Evolutionary conservation across 352 stramenopile species (phyloP).

Genomic region (Pythium aristosporum): DNA sequence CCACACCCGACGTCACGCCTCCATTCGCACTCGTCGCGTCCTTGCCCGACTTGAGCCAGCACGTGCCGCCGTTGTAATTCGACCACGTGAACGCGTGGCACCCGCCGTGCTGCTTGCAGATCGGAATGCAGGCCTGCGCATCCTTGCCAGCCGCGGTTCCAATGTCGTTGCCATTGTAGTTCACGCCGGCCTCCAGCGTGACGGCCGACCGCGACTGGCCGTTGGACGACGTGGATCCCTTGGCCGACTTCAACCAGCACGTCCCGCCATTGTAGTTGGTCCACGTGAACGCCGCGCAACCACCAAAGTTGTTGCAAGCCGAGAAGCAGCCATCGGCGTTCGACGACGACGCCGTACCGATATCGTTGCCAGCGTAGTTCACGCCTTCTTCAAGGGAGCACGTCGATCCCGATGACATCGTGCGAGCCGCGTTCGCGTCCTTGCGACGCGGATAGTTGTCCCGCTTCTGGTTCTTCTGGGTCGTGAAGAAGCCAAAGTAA

Average conservation of each 20-base stretch:
- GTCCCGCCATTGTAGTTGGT: slow-evolving; percentile 30
- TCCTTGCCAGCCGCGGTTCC: slow-evolving; percentile 1
- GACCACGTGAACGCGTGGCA: slow-evolving; percentile 34
- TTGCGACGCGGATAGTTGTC: slow-evolving; percentile 21
- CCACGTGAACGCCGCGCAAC: slow-evolving; percentile 32
- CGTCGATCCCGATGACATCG: not conserved
- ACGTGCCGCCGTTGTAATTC: slow-evolving; percentile 32
- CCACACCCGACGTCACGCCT: slow-evolving; percentile 11
- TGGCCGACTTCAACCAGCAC: slow-evolving; percentile 27
- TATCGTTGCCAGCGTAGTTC: slow-evolving; percentile 17
- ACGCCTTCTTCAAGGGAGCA: slow-evolving; percentile 18
- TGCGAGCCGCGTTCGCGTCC: not conserved
- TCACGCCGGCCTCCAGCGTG: slow-evolving; percentile 7
- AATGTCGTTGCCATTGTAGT: slow-evolving; percentile 27
- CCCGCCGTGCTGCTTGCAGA: slow-evolving; percentile 3
- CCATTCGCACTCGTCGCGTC: not conserved
- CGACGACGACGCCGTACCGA: not conserved
- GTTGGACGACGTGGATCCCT: not conserved
- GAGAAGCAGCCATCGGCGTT: slow-evolving; percentile 14
- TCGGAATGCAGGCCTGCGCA: slow-evolving; percentile 8
- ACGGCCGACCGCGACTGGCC: slow-evolving; percentile 8
- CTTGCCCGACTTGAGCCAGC: slow-evolving; percentile 22
- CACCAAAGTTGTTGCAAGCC: slow-evolving; percentile 1
- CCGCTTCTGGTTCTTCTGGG: slow-evolving; percentile 25
- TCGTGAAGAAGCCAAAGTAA: slow-evolving; percentile 38